These are phyloP conservation scores for Aureobasidium sp. DNA, from an alignment of 2,329 filamentous ascomycete genomes.

Conservation along the genomic window DNA sequence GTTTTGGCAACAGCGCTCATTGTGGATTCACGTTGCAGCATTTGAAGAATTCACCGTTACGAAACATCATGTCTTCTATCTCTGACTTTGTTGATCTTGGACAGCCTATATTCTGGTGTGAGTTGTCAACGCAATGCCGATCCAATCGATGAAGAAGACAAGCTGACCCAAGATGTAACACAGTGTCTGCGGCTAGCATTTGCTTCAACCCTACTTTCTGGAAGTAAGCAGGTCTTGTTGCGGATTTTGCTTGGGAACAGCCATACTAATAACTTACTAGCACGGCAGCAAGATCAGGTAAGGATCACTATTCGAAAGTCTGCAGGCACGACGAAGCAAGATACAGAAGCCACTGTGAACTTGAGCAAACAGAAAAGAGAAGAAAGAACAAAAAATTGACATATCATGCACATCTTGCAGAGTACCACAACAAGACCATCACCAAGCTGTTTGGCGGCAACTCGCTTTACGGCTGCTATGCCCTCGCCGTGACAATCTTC, in stretches of 20 bases:
- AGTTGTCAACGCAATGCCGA: conserved; percentile 19
- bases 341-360: conserved; percentile 1
- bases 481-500: conserved; percentile 83
- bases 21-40: too few species aligned
- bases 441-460: conserved; percentile 80
- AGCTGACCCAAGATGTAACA: background rate
- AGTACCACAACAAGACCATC: conserved; percentile 85
- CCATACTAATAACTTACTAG: conserved; percentile 39
- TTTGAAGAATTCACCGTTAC: background rate
- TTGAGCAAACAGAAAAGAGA: background rate
- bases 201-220: conserved; percentile 98
- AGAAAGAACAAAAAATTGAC: conserved; percentile 1
- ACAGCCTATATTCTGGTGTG: conserved; percentile 43
- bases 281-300: conserved; percentile 76
- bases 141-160: conserved; percentile 17
- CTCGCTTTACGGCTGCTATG: conserved; percentile 76
- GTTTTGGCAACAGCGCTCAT: background rate
- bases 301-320: conserved; percentile 18
- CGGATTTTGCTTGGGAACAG: background rate
- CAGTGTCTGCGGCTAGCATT: conserved; percentile 76
- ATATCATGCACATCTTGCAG: conserved; percentile 37
- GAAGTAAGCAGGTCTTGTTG: conserved; percentile 63
- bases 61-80: conserved; percentile 7
- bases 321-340: conserved; percentile 16
- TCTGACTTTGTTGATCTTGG: conserved; percentile 33